Evolutionary conservation across 2,329 filamentous ascomycete genomes (phyloP).

Genomic region (Aaosphaeria pasadenensis): DNA sequence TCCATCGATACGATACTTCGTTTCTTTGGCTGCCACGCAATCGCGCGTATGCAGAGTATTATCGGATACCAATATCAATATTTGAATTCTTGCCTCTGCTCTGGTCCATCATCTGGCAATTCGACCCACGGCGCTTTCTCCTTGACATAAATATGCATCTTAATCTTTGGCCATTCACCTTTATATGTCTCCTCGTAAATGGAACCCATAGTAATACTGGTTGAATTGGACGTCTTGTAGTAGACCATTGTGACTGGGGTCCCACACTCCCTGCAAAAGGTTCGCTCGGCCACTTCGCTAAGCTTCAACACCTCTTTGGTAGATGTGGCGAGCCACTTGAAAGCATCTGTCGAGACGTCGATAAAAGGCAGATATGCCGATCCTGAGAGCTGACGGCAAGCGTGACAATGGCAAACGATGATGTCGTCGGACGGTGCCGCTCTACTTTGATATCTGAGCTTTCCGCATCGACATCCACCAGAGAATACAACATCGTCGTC

Average conservation of each 20-base stretch:
- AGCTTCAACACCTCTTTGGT: constrained; percentile 33
- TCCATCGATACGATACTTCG: no score
- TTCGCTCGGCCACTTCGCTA: constrained; percentile 42
- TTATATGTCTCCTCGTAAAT: constrained; percentile 41
- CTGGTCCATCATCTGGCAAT: constrained; percentile 23
- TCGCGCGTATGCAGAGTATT: no score
- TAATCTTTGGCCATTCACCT: constrained; percentile 24
- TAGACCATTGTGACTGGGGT: constrained; percentile 46
- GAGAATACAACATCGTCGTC: constrained; percentile 21
- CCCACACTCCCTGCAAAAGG: constrained; percentile 47
- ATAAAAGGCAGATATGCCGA: constrained; percentile 45
- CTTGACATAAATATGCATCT: constrained; percentile 45
- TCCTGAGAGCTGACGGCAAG: constrained; percentile 49
- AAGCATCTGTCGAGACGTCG: constrained; percentile 28
- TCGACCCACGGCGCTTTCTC: constrained; percentile 36
- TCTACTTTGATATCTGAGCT: constrained; percentile 42
- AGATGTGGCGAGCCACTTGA: constrained; percentile 33
- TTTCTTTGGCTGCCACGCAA: no score
- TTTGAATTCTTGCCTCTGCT: neutral
- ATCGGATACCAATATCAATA: no score
- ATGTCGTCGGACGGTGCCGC: constrained; percentile 31
- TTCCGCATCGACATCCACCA: constrained; percentile 45
- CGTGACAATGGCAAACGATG: constrained; percentile 47
- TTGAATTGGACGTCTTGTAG: constrained; percentile 24
- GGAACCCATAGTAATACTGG: constrained; percentile 39